Conservation (phyloP, 2,329 filamentous ascomycete species). For the Phoma sp. region DNA sequence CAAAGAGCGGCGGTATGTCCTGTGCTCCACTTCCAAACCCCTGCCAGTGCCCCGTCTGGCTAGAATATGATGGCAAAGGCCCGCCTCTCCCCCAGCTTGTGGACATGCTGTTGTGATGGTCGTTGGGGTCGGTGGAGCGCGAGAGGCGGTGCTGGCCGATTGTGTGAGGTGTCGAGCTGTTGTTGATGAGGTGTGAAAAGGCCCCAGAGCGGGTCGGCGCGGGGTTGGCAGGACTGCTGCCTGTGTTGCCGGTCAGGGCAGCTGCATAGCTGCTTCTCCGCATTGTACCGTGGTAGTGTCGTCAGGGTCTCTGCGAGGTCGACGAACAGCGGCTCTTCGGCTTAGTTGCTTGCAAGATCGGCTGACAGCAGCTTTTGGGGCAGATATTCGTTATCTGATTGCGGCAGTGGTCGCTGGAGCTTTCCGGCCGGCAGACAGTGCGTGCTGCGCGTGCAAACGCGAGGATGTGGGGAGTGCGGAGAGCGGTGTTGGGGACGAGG, state of each 20-base stretch:
- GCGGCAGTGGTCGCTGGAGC: neutral
- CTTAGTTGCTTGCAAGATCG: neutral
- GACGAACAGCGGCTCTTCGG: neutral
- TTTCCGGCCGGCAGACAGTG: constrained; percentile 2
- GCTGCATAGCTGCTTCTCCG: constrained; percentile 58
- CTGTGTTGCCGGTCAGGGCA: constrained; percentile 60
- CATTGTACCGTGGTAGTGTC: constrained; percentile 20
- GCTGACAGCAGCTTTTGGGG: neutral
- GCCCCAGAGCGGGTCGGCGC: constrained; percentile 48
- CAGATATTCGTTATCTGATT: neutral
- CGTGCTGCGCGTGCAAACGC: constrained; percentile 17
- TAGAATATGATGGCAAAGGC: constrained; percentile 54
- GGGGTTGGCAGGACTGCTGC: constrained; percentile 40
- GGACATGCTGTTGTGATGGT: constrained; percentile 53
- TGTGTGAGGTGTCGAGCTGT: constrained; percentile 39
- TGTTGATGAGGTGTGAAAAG: constrained; percentile 64
- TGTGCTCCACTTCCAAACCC: constrained; percentile 31
- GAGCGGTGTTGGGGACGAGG: constrained; percentile 10
- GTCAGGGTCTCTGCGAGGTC: constrained; percentile 1
- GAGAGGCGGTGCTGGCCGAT: constrained; percentile 41
- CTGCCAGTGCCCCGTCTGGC: constrained; percentile 52
- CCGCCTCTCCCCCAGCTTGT: constrained; percentile 52
- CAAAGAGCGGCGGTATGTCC: constrained; percentile 67
- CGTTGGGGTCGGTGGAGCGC: constrained; percentile 56
- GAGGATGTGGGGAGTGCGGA: constrained; percentile 20